These are phyloP conservation scores for Prosopis cineraria DNA, from an alignment of 306 rosid species.

Conservation along the genomic window DNA sequence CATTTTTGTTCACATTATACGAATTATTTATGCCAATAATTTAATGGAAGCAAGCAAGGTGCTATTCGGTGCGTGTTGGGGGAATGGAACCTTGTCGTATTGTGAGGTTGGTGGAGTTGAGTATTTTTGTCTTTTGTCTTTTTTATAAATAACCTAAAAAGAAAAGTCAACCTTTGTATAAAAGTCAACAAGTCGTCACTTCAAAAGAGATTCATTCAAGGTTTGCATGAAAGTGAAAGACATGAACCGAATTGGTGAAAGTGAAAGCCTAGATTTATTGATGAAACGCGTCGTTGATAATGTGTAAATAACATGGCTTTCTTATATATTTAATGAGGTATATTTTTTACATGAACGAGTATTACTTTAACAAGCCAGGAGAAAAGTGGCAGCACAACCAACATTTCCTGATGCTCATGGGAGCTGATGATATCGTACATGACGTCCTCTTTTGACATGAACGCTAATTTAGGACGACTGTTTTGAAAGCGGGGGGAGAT, in stretches of 20 bases:
- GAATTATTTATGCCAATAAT: conserved; percentile 36
- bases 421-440: too few species aligned
- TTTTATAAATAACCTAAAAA: background rate
- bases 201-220: too few species aligned
- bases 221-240: background rate
- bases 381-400: too few species aligned
- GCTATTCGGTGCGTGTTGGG: background rate
- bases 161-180: background rate
- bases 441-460: conserved; percentile 47
- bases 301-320: too few species aligned
- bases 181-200: background rate
- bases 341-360: too few species aligned
- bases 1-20: conserved; percentile 5
- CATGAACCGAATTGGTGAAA: too few species aligned
- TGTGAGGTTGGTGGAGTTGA: background rate
- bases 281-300: too few species aligned
- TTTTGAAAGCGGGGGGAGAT: conserved; percentile 47
- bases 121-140: background rate
- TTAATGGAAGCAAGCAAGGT: conserved; percentile 25
- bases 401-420: too few species aligned
- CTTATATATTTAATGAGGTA: too few species aligned
- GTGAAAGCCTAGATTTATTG: too few species aligned
- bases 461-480: conserved; percentile 36
- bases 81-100: background rate
- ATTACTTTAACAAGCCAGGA: too few species aligned